Conservation (phyloP, 2,329 filamentous ascomycete genomes). For the Lecanicillium sp. region DNA sequence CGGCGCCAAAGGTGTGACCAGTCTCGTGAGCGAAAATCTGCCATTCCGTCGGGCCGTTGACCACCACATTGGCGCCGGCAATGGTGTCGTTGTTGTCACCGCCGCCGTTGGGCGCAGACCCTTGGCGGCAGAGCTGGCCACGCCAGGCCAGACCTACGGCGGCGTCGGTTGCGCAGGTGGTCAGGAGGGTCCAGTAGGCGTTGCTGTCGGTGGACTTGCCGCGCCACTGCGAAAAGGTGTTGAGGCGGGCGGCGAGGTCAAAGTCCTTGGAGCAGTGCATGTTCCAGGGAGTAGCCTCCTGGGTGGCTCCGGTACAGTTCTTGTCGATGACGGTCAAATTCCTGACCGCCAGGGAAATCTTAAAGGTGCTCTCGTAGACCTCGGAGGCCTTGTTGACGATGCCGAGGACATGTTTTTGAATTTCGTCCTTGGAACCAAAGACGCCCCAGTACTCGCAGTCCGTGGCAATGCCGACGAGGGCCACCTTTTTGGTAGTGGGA, state of each 20-base stretch:
- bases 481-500: conserved; percentile 82
- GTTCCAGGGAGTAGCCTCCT: conserved; percentile 74
- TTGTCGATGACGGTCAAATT: conserved; percentile 73
- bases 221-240: conserved; percentile 84
- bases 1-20: conserved; percentile 90
- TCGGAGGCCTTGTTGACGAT: conserved; percentile 82
- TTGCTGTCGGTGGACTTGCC: conserved; percentile 70
- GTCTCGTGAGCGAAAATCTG: conserved; percentile 93
- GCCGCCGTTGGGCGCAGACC: conserved; percentile 46
- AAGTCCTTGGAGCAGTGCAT: conserved; percentile 56
- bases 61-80: conserved; percentile 81
- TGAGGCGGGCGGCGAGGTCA: conserved; percentile 70
- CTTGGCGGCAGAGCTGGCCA: conserved; percentile 69
- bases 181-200: conserved; percentile 89
- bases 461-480: conserved; percentile 82
- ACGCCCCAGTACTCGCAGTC: conserved; percentile 88
- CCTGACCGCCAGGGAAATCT: conserved; percentile 83
- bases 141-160: conserved; percentile 93
- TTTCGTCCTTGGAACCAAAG: conserved; percentile 49
- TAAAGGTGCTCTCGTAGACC: conserved; percentile 86
- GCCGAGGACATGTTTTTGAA: conserved; percentile 68
- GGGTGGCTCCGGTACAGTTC: conserved; percentile 64
- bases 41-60: conserved; percentile 79
- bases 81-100: conserved; percentile 60
- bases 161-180: conserved; percentile 69